Evolutionary conservation across 345 rosid species (phyloP), one percentile per base, ranked within the genome.

Genomic region (Erysimum cheiranthoides): DNA sequence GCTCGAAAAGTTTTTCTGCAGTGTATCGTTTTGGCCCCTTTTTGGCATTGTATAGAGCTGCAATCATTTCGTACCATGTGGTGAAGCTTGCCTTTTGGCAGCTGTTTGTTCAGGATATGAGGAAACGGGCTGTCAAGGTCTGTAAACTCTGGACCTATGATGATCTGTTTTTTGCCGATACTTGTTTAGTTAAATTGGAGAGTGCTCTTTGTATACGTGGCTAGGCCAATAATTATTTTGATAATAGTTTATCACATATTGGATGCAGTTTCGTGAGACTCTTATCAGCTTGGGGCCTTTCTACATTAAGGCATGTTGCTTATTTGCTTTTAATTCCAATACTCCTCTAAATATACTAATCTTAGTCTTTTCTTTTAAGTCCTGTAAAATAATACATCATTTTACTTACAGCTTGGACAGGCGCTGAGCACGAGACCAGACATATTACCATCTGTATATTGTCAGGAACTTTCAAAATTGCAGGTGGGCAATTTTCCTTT

Each of bases 391-490:
- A 39, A 71, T 66, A 40, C 42, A 43, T 35, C 13, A 31, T 78
- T 78, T 73, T 59, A 43, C 17, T 52, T 78, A 65, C 96, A 92
- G 99, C 95, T 95, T 11, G 97, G 97, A 50, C 99, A 95, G 88
- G 97, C 96, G 61, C 85, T 92, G 74, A 92, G 97, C 88, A 95
- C 97, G 12, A 92, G 97, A 79, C 87, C 96, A 57, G 97, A 95
- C 81, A 84, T 95, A 83, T 83, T 95, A 80, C 91, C 99, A 9
- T 68, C 86, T 45, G 78, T 92, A 30, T 95, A 92, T 67, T 92
- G 96, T 78, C 92, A 88, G 76, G 99, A 95, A 85, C 99, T 95
- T 82, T 86, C 91, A 21, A 90, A 95, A 78, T 85, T 95, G 81
- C 99, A 95, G 94, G 98, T 90, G 35, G 10, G 27, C 8, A 28